phyloP scores from a whole-genome alignment of 495 filamentous ascomycete genomes.

The Aspergillus baeticus region DNA sequence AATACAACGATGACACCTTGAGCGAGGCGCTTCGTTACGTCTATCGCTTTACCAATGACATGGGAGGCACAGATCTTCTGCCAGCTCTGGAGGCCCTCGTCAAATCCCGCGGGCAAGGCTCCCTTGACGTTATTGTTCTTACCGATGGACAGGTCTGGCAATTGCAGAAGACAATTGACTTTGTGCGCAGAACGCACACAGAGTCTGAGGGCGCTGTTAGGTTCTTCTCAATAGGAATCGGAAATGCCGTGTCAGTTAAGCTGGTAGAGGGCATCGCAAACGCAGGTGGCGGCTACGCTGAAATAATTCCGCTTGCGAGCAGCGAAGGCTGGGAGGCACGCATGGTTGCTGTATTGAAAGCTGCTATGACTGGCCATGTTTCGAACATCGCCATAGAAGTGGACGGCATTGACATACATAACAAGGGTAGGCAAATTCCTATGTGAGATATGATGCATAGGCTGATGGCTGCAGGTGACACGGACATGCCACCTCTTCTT shows the following conservation, averaged over 20 bases:
- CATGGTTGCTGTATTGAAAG: neutral
- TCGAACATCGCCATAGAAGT: neutral
- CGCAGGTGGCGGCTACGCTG: constrained; percentile 22
- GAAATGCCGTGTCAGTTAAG: constrained; percentile 22
- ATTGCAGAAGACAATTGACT: constrained; percentile 4
- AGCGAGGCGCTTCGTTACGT: constrained; percentile 2
- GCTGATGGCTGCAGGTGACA: neutral
- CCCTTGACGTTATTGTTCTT: constrained; percentile 19
- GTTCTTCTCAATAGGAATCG: constrained; percentile 28
- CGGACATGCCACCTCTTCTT: neutral
- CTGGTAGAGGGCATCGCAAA: constrained; percentile 25
- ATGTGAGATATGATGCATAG: neutral
- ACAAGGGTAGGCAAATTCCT: neutral
- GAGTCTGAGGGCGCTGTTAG: constrained; percentile 4
- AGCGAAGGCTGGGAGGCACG: neutral
- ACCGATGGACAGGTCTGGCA: constrained; percentile 28
- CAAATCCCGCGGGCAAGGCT: neutral
- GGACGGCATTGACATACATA: neutral
- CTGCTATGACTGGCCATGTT: neutral
- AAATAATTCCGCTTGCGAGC: constrained; percentile 15
- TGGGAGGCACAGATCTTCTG: constrained; percentile 17
- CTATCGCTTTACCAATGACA: constrained; percentile 3
- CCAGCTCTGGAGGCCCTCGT: constrained; percentile 10
- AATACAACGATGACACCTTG: constrained; percentile 6
- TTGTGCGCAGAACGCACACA: constrained; percentile 6